A percentile compares a stretch with the other conserved stretches of the same genome.
Conservation (phyloP, 768 basidiomycete species). For the Lentinula sp. region DNA sequence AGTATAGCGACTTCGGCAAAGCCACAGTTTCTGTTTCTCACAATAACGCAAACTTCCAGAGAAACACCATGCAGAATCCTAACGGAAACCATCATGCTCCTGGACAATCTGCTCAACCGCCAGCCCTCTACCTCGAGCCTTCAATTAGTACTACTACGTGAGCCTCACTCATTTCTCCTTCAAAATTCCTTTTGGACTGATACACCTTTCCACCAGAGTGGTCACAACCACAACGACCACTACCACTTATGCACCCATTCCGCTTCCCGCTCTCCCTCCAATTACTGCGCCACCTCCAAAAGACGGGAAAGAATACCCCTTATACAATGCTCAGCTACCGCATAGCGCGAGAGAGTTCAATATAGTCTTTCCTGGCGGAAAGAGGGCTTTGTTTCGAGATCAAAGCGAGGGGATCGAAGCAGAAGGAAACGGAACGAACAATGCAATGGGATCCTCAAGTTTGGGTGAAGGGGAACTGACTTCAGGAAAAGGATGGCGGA, state of each 20-base stretch:
- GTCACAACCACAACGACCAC: constrained; percentile 91
- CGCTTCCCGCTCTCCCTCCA: constrained; percentile 65
- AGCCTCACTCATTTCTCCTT: constrained; percentile 18
- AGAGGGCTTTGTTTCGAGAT: constrained; percentile 73
- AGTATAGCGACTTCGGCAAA: background rate
- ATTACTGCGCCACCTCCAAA: constrained; percentile 53
- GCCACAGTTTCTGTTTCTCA: background rate
- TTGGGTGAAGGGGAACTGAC: constrained; percentile 45
- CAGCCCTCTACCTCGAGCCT: constrained; percentile 44
- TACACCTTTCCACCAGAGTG: constrained; percentile 46
- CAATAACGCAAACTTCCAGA: background rate
- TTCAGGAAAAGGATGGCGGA: constrained; percentile 67
- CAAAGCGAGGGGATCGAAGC: constrained; percentile 56
- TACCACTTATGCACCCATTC: constrained; percentile 86
- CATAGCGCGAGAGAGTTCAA: constrained; percentile 68
- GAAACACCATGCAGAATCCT: background rate
- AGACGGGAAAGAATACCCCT: constrained; percentile 75
- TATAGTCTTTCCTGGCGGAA: constrained; percentile 74
- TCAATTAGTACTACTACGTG: constrained; percentile 85
- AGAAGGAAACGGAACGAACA: constrained; percentile 33
- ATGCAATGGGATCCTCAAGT: background rate
- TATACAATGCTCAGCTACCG: constrained; percentile 72
- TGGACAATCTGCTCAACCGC: background rate
- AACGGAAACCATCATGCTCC: background rate
- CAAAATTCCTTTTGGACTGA: background rate